Conservation (phyloP, 345 rosid species). For the Nasturtium officinale region DNA sequence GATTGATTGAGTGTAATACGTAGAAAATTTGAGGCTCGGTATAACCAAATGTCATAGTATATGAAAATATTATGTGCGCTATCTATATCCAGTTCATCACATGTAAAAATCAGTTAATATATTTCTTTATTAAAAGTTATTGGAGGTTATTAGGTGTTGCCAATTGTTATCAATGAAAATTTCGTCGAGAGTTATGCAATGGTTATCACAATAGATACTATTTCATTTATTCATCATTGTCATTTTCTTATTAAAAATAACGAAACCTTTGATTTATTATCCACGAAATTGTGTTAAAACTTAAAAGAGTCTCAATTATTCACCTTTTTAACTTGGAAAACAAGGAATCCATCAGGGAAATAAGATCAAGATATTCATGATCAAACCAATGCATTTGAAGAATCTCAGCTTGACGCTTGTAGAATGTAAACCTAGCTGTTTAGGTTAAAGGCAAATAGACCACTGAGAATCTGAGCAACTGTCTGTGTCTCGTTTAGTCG, state of each 20-base stretch:
- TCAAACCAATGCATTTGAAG: neutral
- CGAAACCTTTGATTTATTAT: neutral
- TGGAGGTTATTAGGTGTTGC: neutral
- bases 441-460: neutral
- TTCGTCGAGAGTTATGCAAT: neutral
- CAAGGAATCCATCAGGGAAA: neutral
- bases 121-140: neutral
- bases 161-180: neutral
- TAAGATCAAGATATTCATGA: neutral
- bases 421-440: neutral
- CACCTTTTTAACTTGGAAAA: constrained; percentile 35
- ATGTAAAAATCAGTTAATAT: neutral
- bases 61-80: neutral
- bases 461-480: neutral
- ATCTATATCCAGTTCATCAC: neutral
- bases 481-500: constrained; percentile 68
- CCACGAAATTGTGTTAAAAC: constrained; percentile 27
- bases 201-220: neutral
- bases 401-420: neutral
- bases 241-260: neutral
- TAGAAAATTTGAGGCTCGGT: neutral
- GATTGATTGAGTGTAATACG: neutral
- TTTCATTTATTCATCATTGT: neutral
- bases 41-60: neutral
- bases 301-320: constrained; percentile 65